phyloP scores from a whole-genome alignment of 352 stramenopile species.

The Globisporangium nagaii region DNA sequence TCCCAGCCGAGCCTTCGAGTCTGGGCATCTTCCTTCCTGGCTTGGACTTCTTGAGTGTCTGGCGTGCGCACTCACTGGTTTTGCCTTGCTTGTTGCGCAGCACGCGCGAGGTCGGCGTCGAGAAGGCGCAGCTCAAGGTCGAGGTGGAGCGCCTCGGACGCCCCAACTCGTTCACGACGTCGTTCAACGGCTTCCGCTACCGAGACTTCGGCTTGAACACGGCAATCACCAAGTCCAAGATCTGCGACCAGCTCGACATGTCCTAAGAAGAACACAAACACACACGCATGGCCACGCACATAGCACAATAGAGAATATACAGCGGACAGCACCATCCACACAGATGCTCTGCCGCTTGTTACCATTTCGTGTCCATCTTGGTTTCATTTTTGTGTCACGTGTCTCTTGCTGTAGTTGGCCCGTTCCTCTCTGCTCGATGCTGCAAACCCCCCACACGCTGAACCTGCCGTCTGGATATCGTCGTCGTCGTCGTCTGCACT shows the following conservation, averaged over 20 bases:
- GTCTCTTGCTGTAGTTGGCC: too few species aligned
- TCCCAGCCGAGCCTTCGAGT: too few species aligned
- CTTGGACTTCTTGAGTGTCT: neutral
- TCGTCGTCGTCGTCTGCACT: neutral
- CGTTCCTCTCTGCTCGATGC: too few species aligned
- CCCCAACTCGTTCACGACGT: conserved; percentile 73
- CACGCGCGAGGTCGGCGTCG: conserved; percentile 60
- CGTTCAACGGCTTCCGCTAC: conserved; percentile 85
- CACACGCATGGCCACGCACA: neutral
- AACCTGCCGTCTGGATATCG: too few species aligned
- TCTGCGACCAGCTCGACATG: conserved; percentile 68
- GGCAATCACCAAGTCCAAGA: conserved; percentile 71
- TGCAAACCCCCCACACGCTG: too few species aligned
- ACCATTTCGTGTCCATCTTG: too few species aligned
- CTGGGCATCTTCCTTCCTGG: too few species aligned
- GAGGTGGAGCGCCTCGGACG: conserved; percentile 54
- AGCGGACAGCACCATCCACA: neutral
- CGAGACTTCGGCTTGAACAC: conserved; percentile 81
- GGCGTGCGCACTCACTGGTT: neutral
- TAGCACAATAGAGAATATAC: neutral
- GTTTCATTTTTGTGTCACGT: too few species aligned
- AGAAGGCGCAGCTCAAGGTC: conserved; percentile 72
- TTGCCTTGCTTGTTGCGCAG: conserved; percentile 10
- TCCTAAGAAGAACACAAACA: neutral
- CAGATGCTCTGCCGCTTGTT: too few species aligned